Conservation (phyloP, 192 early-diverging fungal genomes). For the Backusella sp. region DNA sequence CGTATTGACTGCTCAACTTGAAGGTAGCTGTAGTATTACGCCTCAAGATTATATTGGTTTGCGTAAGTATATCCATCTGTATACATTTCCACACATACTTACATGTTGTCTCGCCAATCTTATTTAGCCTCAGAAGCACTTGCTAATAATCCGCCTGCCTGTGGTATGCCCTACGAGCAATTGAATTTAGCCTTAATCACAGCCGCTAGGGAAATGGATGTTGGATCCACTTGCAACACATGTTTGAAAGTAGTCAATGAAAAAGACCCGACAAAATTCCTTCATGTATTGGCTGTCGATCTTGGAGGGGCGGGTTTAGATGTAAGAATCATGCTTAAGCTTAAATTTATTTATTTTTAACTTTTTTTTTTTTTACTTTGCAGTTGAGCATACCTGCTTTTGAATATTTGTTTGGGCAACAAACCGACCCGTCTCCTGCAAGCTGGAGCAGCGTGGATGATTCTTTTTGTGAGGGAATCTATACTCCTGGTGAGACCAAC, state of each 20-base stretch:
- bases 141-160: slow-evolving; percentile 49
- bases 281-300: slow-evolving; percentile 55
- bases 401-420: slow-evolving; percentile 45
- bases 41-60: slow-evolving; percentile 20
- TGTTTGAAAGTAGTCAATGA: slow-evolving; percentile 49
- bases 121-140: slow-evolving; percentile 32
- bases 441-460: slow-evolving; percentile 40
- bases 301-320: slow-evolving; percentile 52
- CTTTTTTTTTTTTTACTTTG: slow-evolving; percentile 4
- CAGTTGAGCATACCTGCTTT: slow-evolving; percentile 36
- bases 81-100: not conserved
- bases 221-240: slow-evolving; percentile 43
- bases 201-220: slow-evolving; percentile 46
- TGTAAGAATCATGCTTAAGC: slow-evolving; percentile 28
- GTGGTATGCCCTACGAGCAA: slow-evolving; percentile 53
- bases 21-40: slow-evolving; percentile 1
- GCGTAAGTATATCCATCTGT: not conserved
- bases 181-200: slow-evolving; percentile 54
- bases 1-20: not conserved
- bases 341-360: not conserved
- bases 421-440: slow-evolving; percentile 45
- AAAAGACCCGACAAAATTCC: slow-evolving; percentile 39
- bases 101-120: not conserved
- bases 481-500: slow-evolving; percentile 3
- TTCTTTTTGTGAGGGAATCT: slow-evolving; percentile 44